Base-by-base conservation (phyloP, 2,329 filamentous ascomycete genomes). In the Fusarium acutatum region DNA sequence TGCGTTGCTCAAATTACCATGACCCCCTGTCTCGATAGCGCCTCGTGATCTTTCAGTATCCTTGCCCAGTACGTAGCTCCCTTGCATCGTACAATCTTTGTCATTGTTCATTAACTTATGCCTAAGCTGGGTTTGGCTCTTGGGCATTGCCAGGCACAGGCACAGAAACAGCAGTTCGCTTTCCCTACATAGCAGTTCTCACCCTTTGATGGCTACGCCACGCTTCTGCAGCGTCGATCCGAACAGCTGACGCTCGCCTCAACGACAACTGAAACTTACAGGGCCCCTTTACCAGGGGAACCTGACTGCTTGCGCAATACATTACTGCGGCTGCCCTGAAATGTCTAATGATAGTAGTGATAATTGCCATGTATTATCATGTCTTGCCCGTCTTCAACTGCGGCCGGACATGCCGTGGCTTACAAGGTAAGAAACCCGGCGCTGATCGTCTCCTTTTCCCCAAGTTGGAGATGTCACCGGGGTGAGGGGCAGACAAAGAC, bases 1-100 rank as follows among this genome's bases (percentile, higher is more conserved):
- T 65, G 69, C 60, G 63, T 62, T 69, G 56, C 67, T 59, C 69
- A 74, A 67, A 73, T 73, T 73, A 73, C 57, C 47, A 52, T 49
- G 15, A 74, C 56, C 75, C 77, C 75, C 72, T 77, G 74, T 63
- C 38, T 26, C 57, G 72, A 77, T 75, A 73, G 64, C 64, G 65
- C 76, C 77, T 71, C 74, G 77, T 78, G 77, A 78, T 78, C 69
- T 67, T 47, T 62, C n/a, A 44, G 46, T 53, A 78, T 69, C 76
- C 76, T 70, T 78, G 73, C 57, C 32, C 56, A 47, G 46, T 47
- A 47, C 26, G 26, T 28, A 54, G 44, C 70, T 74, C 74, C 74
- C 74, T 76, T 70, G 72, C 73, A 57, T 63, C 53, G 49, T 60
- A 58, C 58, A 53, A 56, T 60, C 26, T 58, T 58, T 59, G 64